These are phyloP conservation scores for Lactarius trivialis DNA, from an alignment of 768 basidiomycete genomes.

Conservation along the genomic window DNA sequence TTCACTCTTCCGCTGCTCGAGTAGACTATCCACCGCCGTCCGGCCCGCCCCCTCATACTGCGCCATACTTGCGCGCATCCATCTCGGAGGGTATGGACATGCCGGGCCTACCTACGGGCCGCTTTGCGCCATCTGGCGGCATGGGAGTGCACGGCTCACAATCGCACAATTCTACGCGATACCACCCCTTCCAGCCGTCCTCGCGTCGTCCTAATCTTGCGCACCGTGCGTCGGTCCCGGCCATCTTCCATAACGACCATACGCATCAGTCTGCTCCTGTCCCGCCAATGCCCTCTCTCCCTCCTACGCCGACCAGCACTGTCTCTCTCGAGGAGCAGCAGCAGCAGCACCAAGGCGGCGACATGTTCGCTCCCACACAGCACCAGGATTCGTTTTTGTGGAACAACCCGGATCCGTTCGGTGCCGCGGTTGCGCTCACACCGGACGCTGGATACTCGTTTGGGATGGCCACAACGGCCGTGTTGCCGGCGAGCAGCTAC, in stretches of 20 bases:
- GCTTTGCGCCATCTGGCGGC: not conserved
- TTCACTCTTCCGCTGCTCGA: constrained; percentile 6
- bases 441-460: constrained; percentile 23
- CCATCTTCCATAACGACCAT: constrained; percentile 7
- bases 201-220: constrained; percentile 18
- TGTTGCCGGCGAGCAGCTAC: constrained; percentile 8
- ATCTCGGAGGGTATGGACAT: constrained; percentile 19
- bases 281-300: constrained; percentile 2
- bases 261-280: constrained; percentile 3
- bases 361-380: not conserved
- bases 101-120: constrained; percentile 9
- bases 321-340: constrained; percentile 13
- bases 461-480: not conserved
- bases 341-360: not conserved
- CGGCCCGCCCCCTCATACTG: constrained; percentile 11
- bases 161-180: constrained; percentile 2
- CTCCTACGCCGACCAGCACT: constrained; percentile 4
- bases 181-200: constrained; percentile 12
- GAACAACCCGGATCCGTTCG: constrained; percentile 21
- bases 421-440: constrained; percentile 6
- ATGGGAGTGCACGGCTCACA: not conserved
- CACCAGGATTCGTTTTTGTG: constrained; percentile 14
- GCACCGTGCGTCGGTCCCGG: constrained; percentile 22
- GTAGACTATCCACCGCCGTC: constrained; percentile 12
- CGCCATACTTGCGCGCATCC: constrained; percentile 17